Base-by-base conservation (phyloP, 2,329 filamentous ascomycete species). In the Monilinia laxa region DNA sequence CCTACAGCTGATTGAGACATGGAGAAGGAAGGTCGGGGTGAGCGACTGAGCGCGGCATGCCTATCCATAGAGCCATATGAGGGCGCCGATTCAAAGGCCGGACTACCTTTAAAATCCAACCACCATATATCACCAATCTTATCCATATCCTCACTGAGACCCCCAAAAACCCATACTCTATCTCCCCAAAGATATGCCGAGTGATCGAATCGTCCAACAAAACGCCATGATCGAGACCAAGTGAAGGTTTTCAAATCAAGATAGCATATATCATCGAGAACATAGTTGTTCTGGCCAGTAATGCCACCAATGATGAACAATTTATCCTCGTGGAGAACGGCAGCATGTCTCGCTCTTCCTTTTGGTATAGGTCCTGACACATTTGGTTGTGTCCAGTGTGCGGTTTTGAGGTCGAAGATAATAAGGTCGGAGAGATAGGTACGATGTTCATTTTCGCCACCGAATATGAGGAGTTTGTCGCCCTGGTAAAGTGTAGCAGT, bases 201-300 rank as follows among this genome's bases (percentile, higher is more conserved):
- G 76, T 99, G 95, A 74, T 99, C 95, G 76, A 97, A 99, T 51
- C 95, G 87, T 59, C 91, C 89, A 35, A 97, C 93, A 76, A 99
- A 99, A 69, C 90, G 91, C 95, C 95, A 99, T 52, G 92, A 89
- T 67, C 92, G 88, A 66, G 94, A 98, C 95, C 95, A 99, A 0
- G 93, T 97, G 83, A 92, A 97, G 2, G 95, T 98, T 81, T 96
- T 97, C 57, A 99, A 82, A 76, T 99, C 95, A 59, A 99, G 85
- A 75, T 96, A 99, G 80, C 93, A 97, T 62, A 99, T 92, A 76
- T 99, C 95, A 76, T 98, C 94, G 59, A 98, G 83, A 31, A 98
- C 93, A 73, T 92, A 89, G 75, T 92, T 97, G 71, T 95, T 93
- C 71, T 94, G 90, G 2, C 93, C 94, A 6, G 93, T 96, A 73